Evolutionary conservation across 2,329 filamentous ascomycete genomes (phyloP).

Genomic region (Verticillium nonalfalfae): DNA sequence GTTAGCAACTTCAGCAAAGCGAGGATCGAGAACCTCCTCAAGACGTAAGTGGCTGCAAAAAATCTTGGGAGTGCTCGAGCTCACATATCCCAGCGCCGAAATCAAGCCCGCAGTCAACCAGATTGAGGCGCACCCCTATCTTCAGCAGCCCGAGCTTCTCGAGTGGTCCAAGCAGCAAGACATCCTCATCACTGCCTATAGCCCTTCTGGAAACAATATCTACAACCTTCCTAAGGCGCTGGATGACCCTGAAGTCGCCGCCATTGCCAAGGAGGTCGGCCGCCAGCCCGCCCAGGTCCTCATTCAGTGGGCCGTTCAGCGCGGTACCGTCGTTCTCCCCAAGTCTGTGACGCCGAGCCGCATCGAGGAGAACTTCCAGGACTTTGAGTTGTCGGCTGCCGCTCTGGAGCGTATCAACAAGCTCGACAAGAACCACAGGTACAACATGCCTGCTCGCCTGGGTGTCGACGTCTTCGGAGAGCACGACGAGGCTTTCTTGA

Average conservation of each 20-base stretch:
- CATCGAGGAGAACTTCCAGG: slow-evolving; percentile 39
- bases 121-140: slow-evolving; percentile 40
- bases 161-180: slow-evolving; percentile 44
- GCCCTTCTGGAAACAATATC: slow-evolving; percentile 55
- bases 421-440: slow-evolving; percentile 30
- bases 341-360: slow-evolving; percentile 47
- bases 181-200: slow-evolving; percentile 49
- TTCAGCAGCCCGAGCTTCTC: slow-evolving; percentile 41
- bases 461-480: slow-evolving; percentile 37
- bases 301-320: slow-evolving; percentile 47
- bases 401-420: slow-evolving; percentile 28
- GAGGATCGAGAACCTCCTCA: slow-evolving; percentile 47
- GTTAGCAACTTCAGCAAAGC: slow-evolving; percentile 51
- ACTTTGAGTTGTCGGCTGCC: slow-evolving; percentile 26
- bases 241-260: slow-evolving; percentile 41
- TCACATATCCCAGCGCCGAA: slow-evolving; percentile 22
- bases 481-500: slow-evolving; percentile 26
- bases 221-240: slow-evolving; percentile 32
- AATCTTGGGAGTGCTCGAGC: background rate
- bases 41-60: background rate
- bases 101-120: slow-evolving; percentile 46
- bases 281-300: slow-evolving; percentile 47
- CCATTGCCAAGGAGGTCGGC: slow-evolving; percentile 43
- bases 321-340: slow-evolving; percentile 45
- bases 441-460: slow-evolving; percentile 34